phyloP scores from a whole-genome alignment of 306 rosid species.

The Lathyrus aphaca region DNA sequence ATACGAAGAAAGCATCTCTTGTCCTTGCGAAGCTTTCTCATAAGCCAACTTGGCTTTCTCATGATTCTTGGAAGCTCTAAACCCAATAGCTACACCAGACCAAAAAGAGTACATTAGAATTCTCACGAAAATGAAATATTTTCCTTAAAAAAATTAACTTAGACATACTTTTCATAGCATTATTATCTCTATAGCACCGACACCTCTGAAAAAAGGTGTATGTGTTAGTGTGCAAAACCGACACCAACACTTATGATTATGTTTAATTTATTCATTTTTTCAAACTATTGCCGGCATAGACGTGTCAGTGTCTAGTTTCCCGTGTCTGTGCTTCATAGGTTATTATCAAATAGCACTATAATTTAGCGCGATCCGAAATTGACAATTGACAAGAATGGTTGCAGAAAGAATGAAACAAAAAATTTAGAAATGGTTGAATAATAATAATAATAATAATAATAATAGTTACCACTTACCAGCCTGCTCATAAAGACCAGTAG shows the following conservation, averaged over 20 bases:
- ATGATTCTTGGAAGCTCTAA: slow-evolving; percentile 64
- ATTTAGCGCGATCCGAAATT: neutral
- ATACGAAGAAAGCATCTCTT: slow-evolving; percentile 95
- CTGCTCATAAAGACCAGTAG: slow-evolving; percentile 84
- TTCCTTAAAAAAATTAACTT: neutral
- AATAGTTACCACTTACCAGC: slow-evolving; percentile 54
- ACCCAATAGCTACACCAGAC: slow-evolving; percentile 71
- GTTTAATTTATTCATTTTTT: too few relatives aligned
- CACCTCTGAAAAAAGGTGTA: too few relatives aligned
- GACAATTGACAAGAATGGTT: neutral
- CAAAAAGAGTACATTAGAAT: slow-evolving; percentile 30
- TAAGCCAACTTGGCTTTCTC: slow-evolving; percentile 87
- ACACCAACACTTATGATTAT: too few relatives aligned
- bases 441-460: slow-evolving; percentile 27
- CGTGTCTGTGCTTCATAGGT: too few relatives aligned
- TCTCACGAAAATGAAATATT: neutral
- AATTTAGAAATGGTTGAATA: neutral
- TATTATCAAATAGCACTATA: neutral
- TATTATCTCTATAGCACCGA: neutral
- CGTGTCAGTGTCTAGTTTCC: too few relatives aligned
- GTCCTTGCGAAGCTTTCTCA: slow-evolving; percentile 97
- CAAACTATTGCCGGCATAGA: too few relatives aligned
- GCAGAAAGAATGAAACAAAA: slow-evolving; percentile 29
- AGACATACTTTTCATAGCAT: neutral
- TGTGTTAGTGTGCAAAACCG: too few relatives aligned